These are phyloP conservation scores for Cynanchum wilfordii DNA, from an alignment of 257 asterid species.

Conservation along the genomic window DNA sequence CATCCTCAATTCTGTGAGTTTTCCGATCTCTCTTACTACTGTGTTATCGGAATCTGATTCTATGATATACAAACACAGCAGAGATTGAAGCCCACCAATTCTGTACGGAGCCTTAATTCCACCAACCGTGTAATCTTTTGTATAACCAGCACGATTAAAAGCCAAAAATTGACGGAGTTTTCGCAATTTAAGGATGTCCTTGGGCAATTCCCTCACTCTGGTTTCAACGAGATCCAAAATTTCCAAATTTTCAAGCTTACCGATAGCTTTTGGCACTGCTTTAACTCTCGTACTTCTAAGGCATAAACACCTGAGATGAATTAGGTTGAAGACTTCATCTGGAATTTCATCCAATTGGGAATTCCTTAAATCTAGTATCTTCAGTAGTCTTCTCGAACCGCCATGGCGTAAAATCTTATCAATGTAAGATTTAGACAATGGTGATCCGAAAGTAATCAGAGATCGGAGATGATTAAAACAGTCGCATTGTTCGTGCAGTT, in stretches of 20 bases:
- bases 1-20: constrained; percentile 20
- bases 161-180: constrained; percentile 19
- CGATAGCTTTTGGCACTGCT: constrained; percentile 12
- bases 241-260: constrained; percentile 9
- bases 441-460: constrained; percentile 7
- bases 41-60: constrained; percentile 10
- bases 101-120: constrained; percentile 19
- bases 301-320: constrained; percentile 10
- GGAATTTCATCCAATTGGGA: constrained; percentile 14
- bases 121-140: not conserved
- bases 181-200: constrained; percentile 18
- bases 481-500: not conserved
- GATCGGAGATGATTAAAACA: constrained; percentile 15
- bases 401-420: not conserved
- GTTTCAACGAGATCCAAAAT: constrained; percentile 10
- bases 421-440: not conserved
- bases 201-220: constrained; percentile 10
- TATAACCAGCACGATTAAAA: not conserved
- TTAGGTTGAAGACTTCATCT: constrained; percentile 11
- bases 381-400: constrained; percentile 2
- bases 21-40: constrained; percentile 21
- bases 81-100: constrained; percentile 17
- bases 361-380: constrained; percentile 10
- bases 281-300: not conserved
- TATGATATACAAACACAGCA: constrained; percentile 12